phyloP scores from a whole-genome alignment of 768 basidiomycete species.

The Termitomyces sp. region DNA sequence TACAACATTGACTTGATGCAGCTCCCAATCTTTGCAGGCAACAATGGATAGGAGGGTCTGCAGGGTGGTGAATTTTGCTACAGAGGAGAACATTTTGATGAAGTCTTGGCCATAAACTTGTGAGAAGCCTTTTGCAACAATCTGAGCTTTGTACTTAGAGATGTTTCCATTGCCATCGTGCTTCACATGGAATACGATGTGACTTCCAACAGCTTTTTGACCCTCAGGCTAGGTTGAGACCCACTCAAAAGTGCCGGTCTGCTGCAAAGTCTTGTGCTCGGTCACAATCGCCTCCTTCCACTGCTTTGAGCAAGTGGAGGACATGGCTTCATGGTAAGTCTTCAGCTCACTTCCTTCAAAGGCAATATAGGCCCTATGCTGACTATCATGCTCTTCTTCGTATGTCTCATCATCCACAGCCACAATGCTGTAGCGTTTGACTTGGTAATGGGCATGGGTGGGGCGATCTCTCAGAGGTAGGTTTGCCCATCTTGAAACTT shows the following conservation, averaged over 20 bases:
- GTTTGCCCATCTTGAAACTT: neutral
- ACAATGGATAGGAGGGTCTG: neutral
- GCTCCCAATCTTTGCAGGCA: neutral
- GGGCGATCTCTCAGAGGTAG: neutral
- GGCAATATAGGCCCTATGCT: neutral
- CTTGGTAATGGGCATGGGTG: neutral
- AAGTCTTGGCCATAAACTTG: neutral
- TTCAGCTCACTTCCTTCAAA: neutral
- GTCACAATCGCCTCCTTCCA: constrained; percentile 7
- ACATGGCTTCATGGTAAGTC: neutral
- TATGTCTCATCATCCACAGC: neutral
- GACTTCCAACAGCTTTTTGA: neutral
- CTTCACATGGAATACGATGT: neutral
- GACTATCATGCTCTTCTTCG: neutral
- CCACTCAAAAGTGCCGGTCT: constrained; percentile 1
- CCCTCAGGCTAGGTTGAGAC: no score
- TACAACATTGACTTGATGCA: neutral
- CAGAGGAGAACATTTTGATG: neutral
- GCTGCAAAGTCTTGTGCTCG: constrained; percentile 7
- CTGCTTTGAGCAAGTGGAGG: neutral
- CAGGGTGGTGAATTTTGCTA: neutral
- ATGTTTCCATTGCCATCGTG: neutral
- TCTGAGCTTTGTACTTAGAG: neutral
- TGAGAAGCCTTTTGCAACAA: neutral
- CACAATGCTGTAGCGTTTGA: neutral